Evolutionary conservation across 306 rosid species (phyloP).

Genomic region (Erythrophleum fordii): DNA sequence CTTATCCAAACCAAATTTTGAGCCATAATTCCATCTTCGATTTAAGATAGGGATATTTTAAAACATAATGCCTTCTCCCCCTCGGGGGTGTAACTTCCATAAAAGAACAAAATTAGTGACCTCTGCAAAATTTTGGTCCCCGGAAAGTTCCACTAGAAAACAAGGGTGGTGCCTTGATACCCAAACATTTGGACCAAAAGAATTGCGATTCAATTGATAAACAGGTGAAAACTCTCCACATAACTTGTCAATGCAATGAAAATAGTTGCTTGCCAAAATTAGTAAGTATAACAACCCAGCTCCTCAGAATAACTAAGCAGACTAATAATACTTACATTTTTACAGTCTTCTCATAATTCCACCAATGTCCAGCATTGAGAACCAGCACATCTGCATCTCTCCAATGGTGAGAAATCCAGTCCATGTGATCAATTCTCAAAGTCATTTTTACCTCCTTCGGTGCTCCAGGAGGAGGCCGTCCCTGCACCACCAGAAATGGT

Average conservation of each 20-base stretch:
- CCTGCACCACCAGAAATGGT: conserved; percentile 80
- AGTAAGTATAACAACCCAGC: conserved; percentile 33
- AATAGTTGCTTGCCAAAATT: conserved; percentile 1
- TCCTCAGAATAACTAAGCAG: conserved; percentile 5
- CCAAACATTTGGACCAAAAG: conserved; percentile 20
- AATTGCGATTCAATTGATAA: neutral
- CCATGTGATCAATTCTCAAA: conserved; percentile 72
- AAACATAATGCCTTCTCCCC: neutral
- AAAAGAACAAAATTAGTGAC: conserved; percentile 4
- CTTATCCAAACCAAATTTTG: neutral
- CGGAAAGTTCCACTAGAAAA: neutral
- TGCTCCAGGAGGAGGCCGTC: conserved; percentile 70
- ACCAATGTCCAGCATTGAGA: conserved; percentile 95
- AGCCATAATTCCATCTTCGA: neutral
- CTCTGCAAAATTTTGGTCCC: neutral
- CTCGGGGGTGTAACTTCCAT: neutral
- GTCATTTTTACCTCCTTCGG: conserved; percentile 61
- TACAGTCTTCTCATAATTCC: conserved; percentile 79
- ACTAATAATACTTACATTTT: conserved; percentile 53
- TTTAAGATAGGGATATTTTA: neutral
- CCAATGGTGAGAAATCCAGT: conserved; percentile 76
- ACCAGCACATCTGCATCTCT: conserved; percentile 75
- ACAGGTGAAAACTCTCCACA: neutral
- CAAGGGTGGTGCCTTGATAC: neutral
- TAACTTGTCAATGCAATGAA: conserved; percentile 1